These are phyloP conservation scores for Aspergillus niger DNA, from an alignment of 2,329 filamentous ascomycete species.

Conservation along the genomic window DNA sequence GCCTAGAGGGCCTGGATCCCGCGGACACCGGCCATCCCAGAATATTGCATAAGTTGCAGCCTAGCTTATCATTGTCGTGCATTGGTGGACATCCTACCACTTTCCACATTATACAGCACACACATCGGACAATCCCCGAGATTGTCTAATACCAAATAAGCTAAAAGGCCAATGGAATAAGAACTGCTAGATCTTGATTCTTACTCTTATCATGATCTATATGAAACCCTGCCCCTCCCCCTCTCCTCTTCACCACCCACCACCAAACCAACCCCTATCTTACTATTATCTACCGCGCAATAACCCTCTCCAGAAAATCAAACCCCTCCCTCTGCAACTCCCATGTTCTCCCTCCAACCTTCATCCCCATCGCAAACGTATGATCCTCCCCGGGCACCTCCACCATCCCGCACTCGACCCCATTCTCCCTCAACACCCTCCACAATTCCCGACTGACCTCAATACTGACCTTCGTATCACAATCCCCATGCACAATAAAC, in stretches of 20 bases:
- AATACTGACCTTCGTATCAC: slow-evolving; percentile 44
- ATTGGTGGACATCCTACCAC: too few species aligned
- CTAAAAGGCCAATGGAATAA: too few species aligned
- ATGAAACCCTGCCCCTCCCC: too few species aligned
- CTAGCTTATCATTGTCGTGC: too few species aligned
- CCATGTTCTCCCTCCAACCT: slow-evolving; percentile 39
- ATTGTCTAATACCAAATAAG: too few species aligned
- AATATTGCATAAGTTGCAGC: too few species aligned
- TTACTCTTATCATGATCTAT: too few species aligned
- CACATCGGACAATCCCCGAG: too few species aligned
- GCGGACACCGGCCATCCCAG: too few species aligned
- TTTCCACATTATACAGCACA: too few species aligned
- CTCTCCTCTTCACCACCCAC: not conserved
- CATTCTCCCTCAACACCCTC: slow-evolving; percentile 26
- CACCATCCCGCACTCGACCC: slow-evolving; percentile 39
- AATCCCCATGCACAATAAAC: slow-evolving; percentile 46
- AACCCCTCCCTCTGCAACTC: slow-evolving; percentile 44
- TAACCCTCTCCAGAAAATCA: slow-evolving; percentile 42
- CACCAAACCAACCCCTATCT: not conserved
- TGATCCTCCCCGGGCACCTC: slow-evolving; percentile 48
- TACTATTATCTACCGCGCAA: slow-evolving; percentile 5
- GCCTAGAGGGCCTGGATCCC: not conserved
- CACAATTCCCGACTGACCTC: slow-evolving; percentile 38
- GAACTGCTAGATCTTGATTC: too few species aligned
- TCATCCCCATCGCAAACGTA: slow-evolving; percentile 48